Conservation (phyloP, 805 yeast genomes). For the Yamadazyma olivae region DNA sequence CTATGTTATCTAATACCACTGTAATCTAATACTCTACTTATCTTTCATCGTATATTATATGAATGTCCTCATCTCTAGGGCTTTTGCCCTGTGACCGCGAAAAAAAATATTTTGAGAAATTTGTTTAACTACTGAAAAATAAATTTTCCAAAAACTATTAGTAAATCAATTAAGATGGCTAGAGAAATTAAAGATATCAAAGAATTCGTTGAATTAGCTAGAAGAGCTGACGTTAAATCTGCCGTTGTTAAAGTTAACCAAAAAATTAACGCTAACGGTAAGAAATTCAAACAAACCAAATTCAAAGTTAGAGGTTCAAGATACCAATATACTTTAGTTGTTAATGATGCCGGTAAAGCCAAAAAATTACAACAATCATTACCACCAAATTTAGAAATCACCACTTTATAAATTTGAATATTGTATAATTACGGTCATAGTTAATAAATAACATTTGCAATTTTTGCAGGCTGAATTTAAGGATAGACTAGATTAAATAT, state of each 20-base stretch:
- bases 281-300: conserved; percentile 89
- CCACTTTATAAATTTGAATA: conserved; percentile 34
- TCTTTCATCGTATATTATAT: too few species aligned
- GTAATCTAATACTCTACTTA: too few species aligned
- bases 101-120: neutral
- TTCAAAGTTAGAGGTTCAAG: conserved; percentile 98
- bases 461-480: too few species aligned
- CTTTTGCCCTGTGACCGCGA: conserved; percentile 2
- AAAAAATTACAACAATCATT: conserved; percentile 96
- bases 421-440: conserved; percentile 12
- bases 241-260: conserved; percentile 94
- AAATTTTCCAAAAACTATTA: neutral
- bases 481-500: neutral
- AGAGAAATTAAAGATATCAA: conserved; percentile 93
- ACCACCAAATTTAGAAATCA: conserved; percentile 87
- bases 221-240: conserved; percentile 91
- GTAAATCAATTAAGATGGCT: conserved; percentile 3
- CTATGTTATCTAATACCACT: too few species aligned
- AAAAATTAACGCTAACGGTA: conserved; percentile 77
- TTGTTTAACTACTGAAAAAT: conserved; percentile 1
- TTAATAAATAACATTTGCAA: conserved; percentile 1
- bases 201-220: conserved; percentile 93
- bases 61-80: too few species aligned
- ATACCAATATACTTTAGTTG: conserved; percentile 91
- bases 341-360: conserved; percentile 95